These are phyloP conservation scores for Pinus tabuliformis DNA, from an alignment of 75 land plant species.

Conservation along the genomic window DNA sequence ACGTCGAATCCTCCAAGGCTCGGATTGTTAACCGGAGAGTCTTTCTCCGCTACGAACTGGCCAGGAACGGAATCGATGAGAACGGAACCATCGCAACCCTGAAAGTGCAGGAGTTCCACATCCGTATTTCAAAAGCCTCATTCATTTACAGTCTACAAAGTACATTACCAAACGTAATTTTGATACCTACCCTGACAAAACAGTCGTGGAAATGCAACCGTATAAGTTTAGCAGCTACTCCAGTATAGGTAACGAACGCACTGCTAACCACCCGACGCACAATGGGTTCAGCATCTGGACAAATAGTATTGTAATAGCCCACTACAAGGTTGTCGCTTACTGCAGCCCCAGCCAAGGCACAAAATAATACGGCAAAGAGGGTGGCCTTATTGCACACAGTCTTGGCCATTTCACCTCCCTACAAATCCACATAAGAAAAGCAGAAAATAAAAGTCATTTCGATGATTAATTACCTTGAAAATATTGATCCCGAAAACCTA, in stretches of 20 bases:
- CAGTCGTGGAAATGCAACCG: conserved; percentile 31
- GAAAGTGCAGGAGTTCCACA: not conserved
- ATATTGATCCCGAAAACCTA: too few relatives aligned
- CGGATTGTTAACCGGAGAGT: conserved; percentile 11
- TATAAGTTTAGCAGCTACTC: conserved; percentile 15
- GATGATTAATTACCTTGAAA: too few relatives aligned
- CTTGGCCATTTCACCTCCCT: too few relatives aligned
- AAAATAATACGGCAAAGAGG: too few relatives aligned
- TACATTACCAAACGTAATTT: too few relatives aligned
- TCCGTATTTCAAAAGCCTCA: too few relatives aligned
- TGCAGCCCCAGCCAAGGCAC: too few relatives aligned
- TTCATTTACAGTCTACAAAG: too few relatives aligned
- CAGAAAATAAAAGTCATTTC: too few relatives aligned
- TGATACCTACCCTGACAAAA: conserved; percentile 3
- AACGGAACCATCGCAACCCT: conserved; percentile 33
- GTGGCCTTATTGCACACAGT: too few relatives aligned
- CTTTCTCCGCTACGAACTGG: conserved; percentile 15
- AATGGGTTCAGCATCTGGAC: conserved; percentile 20
- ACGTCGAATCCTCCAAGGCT: conserved; percentile 18
- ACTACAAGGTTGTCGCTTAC: not conserved
- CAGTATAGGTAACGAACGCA: not conserved
- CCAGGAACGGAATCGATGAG: conserved; percentile 11
- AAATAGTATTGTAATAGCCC: conserved; percentile 1
- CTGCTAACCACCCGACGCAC: conserved; percentile 4
- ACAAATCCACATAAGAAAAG: too few relatives aligned